Conservation (phyloP, 2,329 filamentous ascomycete genomes). For the Colletotrichum liaoningense region DNA sequence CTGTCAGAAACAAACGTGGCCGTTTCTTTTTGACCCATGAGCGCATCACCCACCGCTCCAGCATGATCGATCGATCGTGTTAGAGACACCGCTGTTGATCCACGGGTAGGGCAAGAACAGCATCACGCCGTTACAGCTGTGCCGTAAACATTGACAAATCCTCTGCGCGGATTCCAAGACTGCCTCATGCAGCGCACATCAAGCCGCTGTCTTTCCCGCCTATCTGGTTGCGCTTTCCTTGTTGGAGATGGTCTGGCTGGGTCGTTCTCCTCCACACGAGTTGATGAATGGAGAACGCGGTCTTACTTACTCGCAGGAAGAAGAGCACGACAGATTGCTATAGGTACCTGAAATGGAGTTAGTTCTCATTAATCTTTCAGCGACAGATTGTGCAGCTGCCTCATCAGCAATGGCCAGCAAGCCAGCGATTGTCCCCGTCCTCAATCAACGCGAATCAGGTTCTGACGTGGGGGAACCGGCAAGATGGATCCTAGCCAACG, state of each 20-base stretch:
- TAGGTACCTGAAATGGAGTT: constrained; percentile 3
- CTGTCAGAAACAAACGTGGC: not conserved
- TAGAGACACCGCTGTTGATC: constrained; percentile 23
- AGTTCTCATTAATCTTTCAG: constrained; percentile 2
- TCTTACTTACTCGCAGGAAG: constrained; percentile 33
- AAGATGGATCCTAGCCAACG: constrained; percentile 26
- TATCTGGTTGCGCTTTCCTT: not conserved
- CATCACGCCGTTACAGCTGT: not conserved
- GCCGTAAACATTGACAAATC: constrained; percentile 1
- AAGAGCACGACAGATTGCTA: constrained; percentile 18
- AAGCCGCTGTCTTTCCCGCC: not conserved
- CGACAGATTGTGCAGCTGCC: not conserved
- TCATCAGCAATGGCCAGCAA: not conserved
- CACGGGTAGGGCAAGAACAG: constrained; percentile 6
- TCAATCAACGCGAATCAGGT: constrained; percentile 13
- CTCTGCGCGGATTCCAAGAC: not conserved
- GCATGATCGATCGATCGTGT: not conserved
- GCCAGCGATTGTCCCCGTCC: not conserved
- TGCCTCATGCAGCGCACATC: not conserved
- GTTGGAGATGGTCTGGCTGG: not conserved
- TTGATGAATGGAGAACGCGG: not conserved
- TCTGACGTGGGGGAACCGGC: constrained; percentile 12
- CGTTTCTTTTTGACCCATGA: constrained; percentile 6
- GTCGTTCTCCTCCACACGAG: not conserved
- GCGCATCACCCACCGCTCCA: not conserved